Base-by-base conservation (phyloP, 768 basidiomycete species). In the Psilocybe azurescens region DNA sequence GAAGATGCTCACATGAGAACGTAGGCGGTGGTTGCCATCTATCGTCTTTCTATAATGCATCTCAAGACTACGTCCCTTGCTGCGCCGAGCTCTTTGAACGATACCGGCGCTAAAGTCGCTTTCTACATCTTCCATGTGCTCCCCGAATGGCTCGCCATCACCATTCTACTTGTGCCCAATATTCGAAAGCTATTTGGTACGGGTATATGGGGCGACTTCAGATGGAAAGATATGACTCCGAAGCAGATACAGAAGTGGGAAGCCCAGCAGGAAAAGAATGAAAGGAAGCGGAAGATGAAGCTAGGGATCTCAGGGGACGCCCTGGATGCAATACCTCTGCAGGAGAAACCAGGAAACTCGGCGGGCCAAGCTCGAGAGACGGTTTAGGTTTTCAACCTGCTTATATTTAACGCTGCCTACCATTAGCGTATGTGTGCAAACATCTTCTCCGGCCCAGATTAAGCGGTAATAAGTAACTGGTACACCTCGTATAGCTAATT, bases 61-160 rank as follows among this genome's bases (percentile, higher is more conserved):
- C 28, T 75, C 56, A 68, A 48, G 44, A 76, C 74, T 2, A 71
- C 69, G 6, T 78, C 79, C 2, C 66, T 80, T n/a, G 61, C 60
- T 2, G 78, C 73, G 0, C 73, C 76, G 14, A 75, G 69, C 32
- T 70, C 75, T 0, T 69, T 76, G n/a, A 78, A 80, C 64, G 74
- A 72, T 13, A 54, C 69, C 2, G 55, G 56, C 13, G 76, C 73
- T 24, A 82, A 83, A 67, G 74, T 74, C 1, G 60, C 67, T 0
- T 82, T 83, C 65, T 83, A 83, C 60, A 64, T 81, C 11, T 77
- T 81, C 58, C 81, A 82, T 56, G 70, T 77, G n/a, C 65, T 82
- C 3, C 81, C 80, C 2, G 81, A 82, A 61, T 82, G 79, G 79
- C 39, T 79, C 24, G 69, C 73, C 7, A 71, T 63, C 46, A 58